Percentiles rank a stretch among this genome's conserved stretches.
These are phyloP conservation scores for Xerocomellus dryophilus DNA, from an alignment of 768 basidiomycete species.

Conservation along the genomic window DNA sequence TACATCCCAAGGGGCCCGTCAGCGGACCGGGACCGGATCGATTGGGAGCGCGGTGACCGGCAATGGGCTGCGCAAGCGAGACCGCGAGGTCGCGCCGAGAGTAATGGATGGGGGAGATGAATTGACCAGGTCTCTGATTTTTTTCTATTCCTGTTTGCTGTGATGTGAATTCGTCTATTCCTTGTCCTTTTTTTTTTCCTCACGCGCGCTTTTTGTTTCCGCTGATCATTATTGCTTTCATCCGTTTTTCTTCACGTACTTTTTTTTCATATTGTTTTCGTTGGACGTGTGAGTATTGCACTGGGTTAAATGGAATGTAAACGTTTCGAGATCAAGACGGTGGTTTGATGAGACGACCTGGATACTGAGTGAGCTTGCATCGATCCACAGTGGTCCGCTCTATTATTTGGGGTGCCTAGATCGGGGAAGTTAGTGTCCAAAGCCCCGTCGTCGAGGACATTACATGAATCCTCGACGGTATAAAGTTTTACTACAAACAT, in stretches of 20 bases:
- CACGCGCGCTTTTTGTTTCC: conserved; percentile 2
- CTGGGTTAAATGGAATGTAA: conserved; percentile 10
- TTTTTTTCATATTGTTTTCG: conserved; percentile 8
- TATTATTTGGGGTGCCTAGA: neutral
- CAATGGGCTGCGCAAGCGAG: conserved; percentile 28
- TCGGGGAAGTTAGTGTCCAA: neutral
- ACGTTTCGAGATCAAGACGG: neutral
- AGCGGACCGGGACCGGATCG: conserved; percentile 48
- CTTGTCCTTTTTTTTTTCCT: neutral
- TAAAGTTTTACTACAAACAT: conserved; percentile 9
- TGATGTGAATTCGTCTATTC: conserved; percentile 8
- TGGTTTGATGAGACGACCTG: neutral
- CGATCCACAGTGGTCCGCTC: too few relatives aligned
- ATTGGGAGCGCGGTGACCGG: conserved; percentile 46
- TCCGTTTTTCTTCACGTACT: neutral
- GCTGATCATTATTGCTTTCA: conserved; percentile 36
- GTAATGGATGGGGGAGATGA: conserved; percentile 37
- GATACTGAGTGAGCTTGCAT: conserved; percentile 3
- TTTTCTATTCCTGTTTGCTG: conserved; percentile 13
- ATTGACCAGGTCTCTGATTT: neutral
- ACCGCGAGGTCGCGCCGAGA: conserved; percentile 34
- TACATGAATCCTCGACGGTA: conserved; percentile 17
- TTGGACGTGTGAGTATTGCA: conserved; percentile 6
- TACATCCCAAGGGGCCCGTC: conserved; percentile 50
- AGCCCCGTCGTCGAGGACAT: neutral